Base-by-base conservation (phyloP, 2,329 filamentous ascomycete species). In the Nakataea oryzae region DNA sequence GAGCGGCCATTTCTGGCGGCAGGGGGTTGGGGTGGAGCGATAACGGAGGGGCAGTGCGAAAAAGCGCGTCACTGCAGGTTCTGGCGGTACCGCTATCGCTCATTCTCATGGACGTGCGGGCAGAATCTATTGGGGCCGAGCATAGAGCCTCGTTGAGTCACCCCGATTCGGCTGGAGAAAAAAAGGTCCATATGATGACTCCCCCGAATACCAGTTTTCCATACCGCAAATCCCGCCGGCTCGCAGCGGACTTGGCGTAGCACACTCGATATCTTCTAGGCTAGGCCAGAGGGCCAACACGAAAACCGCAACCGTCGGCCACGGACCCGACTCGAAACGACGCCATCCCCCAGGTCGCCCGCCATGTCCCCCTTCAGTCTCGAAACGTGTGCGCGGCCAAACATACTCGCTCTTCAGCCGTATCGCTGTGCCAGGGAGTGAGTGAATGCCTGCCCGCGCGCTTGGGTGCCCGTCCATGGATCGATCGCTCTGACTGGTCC, bases 391-490 rank as follows among this genome's bases (percentile, higher is more conserved):
- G 89, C 88, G 54, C 83, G 90, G 67, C 81, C 87, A 56, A 93
- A 93, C 74, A 92, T 93, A 64, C 76, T 93, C 66, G 81, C 86
- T 65, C 78, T 93, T 58, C 81, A 91, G 70, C 90, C 90, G 54
- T 93, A 93, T 71, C 86, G 90, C 63, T 93, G 90, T 72, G 90
- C 90, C 30, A 78, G 90, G 82, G 90, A 93, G 89, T 91, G 78
- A 75, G 86, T 76, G 58, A 56, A 54, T n/a, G 29, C 57, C 34
- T 32, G 34, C 57, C 30, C 30, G 26, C 24, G 9, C n/a, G 30
- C 7, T 41, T 21, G 21, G 57, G 34, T 17, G 14, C 26, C n/a
- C 3, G 3, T 11, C 30, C 30, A 58, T 26, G 11, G 26, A 27
- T 55, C 27, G 32, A 55, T 28, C 29, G 6, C 28, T 61, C 60